phyloP scores from a whole-genome alignment of 257 asterid species.

The Coffea eugenioides region DNA sequence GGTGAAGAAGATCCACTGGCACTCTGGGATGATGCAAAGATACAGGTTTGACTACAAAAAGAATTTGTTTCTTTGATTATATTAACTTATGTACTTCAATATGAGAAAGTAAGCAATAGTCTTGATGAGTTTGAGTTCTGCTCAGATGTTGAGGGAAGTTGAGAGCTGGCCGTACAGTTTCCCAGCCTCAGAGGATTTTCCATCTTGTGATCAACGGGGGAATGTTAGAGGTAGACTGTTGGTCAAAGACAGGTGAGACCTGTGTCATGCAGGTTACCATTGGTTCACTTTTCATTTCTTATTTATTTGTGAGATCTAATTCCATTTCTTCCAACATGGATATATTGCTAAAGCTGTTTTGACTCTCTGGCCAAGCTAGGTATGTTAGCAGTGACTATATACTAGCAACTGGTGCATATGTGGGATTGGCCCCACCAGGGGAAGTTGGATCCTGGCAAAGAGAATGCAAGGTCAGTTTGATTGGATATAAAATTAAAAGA shows the following conservation, averaged over 20 bases:
- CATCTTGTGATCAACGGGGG: constrained; percentile 51
- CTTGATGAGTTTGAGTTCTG: background rate
- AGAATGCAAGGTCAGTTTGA: constrained; percentile 66
- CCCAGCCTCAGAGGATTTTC: constrained; percentile 70
- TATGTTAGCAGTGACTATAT: constrained; percentile 42
- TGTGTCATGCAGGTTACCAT: background rate
- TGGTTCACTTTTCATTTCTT: background rate
- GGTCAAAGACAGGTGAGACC: constrained; percentile 56
- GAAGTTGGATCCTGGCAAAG: constrained; percentile 76
- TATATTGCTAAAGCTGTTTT: constrained; percentile 3
- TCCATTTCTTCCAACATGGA: background rate
- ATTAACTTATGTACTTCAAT: background rate
- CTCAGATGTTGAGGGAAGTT: constrained; percentile 49
- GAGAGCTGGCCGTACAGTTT: constrained; percentile 78
- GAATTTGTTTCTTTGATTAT: background rate
- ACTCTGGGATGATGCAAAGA: constrained; percentile 72
- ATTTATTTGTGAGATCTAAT: background rate
- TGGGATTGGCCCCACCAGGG: constrained; percentile 73
- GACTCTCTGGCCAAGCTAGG: constrained; percentile 30
- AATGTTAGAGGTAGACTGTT: constrained; percentile 49
- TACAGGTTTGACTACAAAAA: constrained; percentile 41
- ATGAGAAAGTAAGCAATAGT: background rate
- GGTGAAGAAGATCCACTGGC: constrained; percentile 43
- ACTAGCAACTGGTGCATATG: constrained; percentile 51
- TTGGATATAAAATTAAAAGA: background rate